Base-by-base conservation (phyloP, 2,329 filamentous ascomycete species). In the Ampelomyces quisqualis region DNA sequence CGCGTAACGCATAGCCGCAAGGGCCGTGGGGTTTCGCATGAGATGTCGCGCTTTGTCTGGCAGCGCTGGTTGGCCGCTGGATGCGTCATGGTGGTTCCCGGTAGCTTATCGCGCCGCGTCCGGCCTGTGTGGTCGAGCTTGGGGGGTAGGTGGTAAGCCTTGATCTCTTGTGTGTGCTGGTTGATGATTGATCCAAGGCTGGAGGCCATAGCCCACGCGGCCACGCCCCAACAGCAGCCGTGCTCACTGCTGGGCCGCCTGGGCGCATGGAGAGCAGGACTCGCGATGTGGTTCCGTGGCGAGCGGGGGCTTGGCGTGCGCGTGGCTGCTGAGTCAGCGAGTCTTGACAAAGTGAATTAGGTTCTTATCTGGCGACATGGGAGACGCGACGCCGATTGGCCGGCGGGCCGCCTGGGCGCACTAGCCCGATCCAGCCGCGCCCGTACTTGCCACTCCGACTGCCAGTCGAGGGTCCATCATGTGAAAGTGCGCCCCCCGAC, bases 21-120 rank as follows among this genome's bases (percentile, higher is more conserved):
- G 41, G 47, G 57, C 53, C 64, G 65, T 68, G 65, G 65, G 65
- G 64, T 67, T 24, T 58, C 52, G 58, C 53, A 48, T 54, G 51
- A 51, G 60, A 62, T 60, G 45, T 55, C 51, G 53, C 58, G 62
- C 57, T 56, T 59, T 62, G 55, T 61, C 55, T 60, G 58, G 26
- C 48, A 57, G 23, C 20, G 34, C 34, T 36, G 19, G 34, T 45
- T 40, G 40, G 48, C 50, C 47, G 39, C 28, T 26, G 31, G 47
- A 38, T 53, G 57, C 60, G 62, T 64, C 64, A 64, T 56, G 43
- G n/a, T n/a, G n/a, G 51, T 47, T 39, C 41, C 47, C 40, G 38
- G 44, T 41, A 45, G 39, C 55, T 58, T 62, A 57, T 56, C 53
- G 54, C 50, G 54, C 48, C 51, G 53, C 39, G 43, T 53, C 49